Percentiles rank a stretch among this genome's conserved stretches.
Evolutionary conservation across 78 protist species (phyloP).

Genomic region (Tieghemostelium lacteum): DNA sequence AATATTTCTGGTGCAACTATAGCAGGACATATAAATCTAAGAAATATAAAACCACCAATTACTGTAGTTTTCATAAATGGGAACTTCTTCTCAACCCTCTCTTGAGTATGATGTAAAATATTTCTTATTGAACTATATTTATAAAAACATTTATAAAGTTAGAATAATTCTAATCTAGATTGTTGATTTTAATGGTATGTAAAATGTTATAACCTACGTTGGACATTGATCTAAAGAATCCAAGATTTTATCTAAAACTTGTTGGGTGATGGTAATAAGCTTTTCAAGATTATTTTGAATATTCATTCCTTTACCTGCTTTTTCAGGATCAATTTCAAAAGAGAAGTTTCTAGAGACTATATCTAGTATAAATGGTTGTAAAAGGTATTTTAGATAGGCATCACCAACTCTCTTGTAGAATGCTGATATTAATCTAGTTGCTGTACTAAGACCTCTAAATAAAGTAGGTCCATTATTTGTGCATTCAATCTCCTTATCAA

Average conservation of each 20-base stretch:
- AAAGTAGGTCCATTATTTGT: constrained; percentile 43
- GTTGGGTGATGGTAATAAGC: constrained; percentile 58
- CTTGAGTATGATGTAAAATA: constrained; percentile 55
- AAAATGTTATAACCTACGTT: constrained; percentile 8
- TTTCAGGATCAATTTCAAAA: constrained; percentile 66
- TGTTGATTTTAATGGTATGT: no score
- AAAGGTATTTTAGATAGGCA: constrained; percentile 30
- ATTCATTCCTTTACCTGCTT: constrained; percentile 57
- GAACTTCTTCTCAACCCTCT: constrained; percentile 52
- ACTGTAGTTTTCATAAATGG: constrained; percentile 61
- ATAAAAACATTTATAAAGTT: no score
- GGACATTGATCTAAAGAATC: constrained; percentile 50
- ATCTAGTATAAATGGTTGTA: constrained; percentile 67
- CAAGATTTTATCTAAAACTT: constrained; percentile 55
- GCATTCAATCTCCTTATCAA: constrained; percentile 45
- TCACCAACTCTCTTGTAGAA: constrained; percentile 66
- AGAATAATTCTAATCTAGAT: no score
- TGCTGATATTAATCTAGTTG: constrained; percentile 61
- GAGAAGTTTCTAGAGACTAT: constrained; percentile 48
- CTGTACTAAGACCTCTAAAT: constrained; percentile 70
- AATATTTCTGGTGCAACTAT: constrained; percentile 76
- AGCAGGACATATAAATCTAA: constrained; percentile 65
- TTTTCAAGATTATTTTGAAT: constrained; percentile 39
- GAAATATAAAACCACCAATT: constrained; percentile 56
- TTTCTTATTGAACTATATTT: constrained; percentile 37